Evolutionary conservation across 257 asterid genomes (phyloP).

Genomic region (Primulina huaijiensis): DNA sequence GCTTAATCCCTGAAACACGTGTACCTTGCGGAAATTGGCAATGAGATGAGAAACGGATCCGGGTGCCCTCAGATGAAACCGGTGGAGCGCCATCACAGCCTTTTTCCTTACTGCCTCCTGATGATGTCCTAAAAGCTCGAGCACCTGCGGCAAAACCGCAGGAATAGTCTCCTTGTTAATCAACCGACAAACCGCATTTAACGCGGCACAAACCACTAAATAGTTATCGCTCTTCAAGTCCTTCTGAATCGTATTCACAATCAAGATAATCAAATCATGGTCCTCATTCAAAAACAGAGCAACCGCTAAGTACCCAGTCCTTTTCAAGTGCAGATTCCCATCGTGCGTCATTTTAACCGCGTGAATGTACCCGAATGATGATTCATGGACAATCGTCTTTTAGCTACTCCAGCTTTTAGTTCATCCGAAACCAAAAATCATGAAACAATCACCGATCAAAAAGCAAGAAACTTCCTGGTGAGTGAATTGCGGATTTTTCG

Average conservation of each 20-base stretch:
- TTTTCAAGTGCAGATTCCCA: conserved; percentile 63
- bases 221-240: conserved; percentile 89
- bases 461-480: too few relatives aligned
- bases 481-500: background rate
- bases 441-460: conserved; percentile 26
- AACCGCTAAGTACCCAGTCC: conserved; percentile 92
- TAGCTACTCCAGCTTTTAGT: conserved; percentile 77
- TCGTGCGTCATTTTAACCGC: conserved; percentile 99
- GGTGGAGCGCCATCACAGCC: conserved; percentile 95
- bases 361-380: conserved; percentile 91
- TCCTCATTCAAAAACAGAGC: conserved; percentile 87
- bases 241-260: conserved; percentile 96
- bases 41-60: conserved; percentile 78
- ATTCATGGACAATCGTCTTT: conserved; percentile 96
- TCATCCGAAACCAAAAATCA: conserved; percentile 10
- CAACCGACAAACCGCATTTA: conserved; percentile 88
- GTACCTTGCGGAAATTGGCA: conserved; percentile 87
- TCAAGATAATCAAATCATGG: conserved; percentile 88
- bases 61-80: conserved; percentile 81
- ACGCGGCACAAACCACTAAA: conserved; percentile 80
- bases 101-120: conserved; percentile 96
- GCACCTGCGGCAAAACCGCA: conserved; percentile 90
- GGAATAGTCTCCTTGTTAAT: conserved; percentile 98
- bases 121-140: conserved; percentile 72
- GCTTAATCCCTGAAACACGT: conserved; percentile 17